Evolutionary conservation across 352 stramenopile genomes (phyloP).

Genomic region (Globisporangium nunn): DNA sequence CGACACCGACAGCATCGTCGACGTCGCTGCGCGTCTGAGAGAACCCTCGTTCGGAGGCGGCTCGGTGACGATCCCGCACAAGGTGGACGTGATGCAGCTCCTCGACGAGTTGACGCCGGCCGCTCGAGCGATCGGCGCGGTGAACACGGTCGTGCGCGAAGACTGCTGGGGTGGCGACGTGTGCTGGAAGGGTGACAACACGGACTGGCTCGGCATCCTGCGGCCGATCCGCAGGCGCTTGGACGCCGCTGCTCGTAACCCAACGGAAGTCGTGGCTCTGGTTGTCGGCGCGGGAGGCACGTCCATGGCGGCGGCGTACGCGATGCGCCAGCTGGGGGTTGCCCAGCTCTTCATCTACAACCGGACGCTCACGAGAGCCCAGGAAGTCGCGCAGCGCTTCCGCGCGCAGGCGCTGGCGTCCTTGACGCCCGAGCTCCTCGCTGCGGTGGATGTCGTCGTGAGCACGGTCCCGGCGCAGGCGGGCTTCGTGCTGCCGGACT

Average conservation of each 20-base stretch:
- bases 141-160: constrained; percentile 94
- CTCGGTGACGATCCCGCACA: constrained; percentile 98
- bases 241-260: background rate
- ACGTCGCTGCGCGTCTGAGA: constrained; percentile 42
- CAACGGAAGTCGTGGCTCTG: constrained; percentile 38
- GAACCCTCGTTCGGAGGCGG: constrained; percentile 87
- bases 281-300: constrained; percentile 92
- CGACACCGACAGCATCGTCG: constrained; percentile 47
- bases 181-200: constrained; percentile 93
- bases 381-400: constrained; percentile 86
- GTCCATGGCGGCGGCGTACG: constrained; percentile 93
- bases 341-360: constrained; percentile 93
- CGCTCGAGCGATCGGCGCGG: constrained; percentile 94
- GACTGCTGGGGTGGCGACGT: constrained; percentile 33
- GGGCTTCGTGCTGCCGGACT: constrained; percentile 67
- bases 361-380: constrained; percentile 90
- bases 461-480: constrained; percentile 93
- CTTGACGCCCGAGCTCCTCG: constrained; percentile 39
- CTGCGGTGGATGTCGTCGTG: constrained; percentile 88
- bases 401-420: constrained; percentile 59
- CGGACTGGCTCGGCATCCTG: constrained; percentile 97
- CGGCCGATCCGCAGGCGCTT: constrained; percentile 84
- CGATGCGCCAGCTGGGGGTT: constrained; percentile 82
- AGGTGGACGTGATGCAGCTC: constrained; percentile 91
- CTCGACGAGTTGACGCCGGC: constrained; percentile 91